Base-by-base conservation (phyloP, 2,329 filamentous ascomycete genomes). In the Fusarium sp. region DNA sequence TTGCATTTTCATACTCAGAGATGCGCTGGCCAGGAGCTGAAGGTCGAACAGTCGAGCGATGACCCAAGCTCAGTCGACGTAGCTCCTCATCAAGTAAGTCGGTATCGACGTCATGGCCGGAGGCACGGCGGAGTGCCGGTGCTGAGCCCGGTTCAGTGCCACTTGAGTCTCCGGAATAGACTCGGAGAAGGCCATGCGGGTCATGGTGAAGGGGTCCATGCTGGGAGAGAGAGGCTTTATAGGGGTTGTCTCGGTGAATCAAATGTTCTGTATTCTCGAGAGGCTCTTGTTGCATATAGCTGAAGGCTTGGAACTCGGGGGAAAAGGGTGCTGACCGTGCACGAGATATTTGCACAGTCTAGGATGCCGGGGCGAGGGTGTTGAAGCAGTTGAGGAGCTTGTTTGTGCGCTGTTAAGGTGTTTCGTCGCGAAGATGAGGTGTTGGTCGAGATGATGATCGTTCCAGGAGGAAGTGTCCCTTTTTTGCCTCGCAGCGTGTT, bases 201-300 rank as follows among this genome's bases (percentile, higher is more conserved):
- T 84, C 83, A 78, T 84, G 80, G 79, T 83, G 82, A 80, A 80
- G 80, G 79, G 83, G 83, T 88, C 90, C 90, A 92, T 91, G 81
- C 87, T 91, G 88, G 82, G 83, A 81, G 75, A 82, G 67, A 75
- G 74, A 63, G 55, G 81, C 70, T 44, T 81, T 66, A 66, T 80
- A 75, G 70, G 83, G 72, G 76, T 78, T 79, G 81, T 76, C 82
- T 75, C 81, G 78, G 71, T 83, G 83, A 75, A 79, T 81, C 79
- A 78, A 79, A 75, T 80, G 80, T 83, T 84, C 80, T 82, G 84
- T 82, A 86, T 79, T 83, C 81, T 86, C 84, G 78, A 79, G 79
- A 74, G 84, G 84, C 86, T 87, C 88, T 87, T 84, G 85, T 85
- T 91, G 90, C 90, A 92, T 92, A 90, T 88, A 91, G 89, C 82